Conservation (phyloP, 108 stramenopile species). For the Fragilariopsis cylindrus region DNA sequence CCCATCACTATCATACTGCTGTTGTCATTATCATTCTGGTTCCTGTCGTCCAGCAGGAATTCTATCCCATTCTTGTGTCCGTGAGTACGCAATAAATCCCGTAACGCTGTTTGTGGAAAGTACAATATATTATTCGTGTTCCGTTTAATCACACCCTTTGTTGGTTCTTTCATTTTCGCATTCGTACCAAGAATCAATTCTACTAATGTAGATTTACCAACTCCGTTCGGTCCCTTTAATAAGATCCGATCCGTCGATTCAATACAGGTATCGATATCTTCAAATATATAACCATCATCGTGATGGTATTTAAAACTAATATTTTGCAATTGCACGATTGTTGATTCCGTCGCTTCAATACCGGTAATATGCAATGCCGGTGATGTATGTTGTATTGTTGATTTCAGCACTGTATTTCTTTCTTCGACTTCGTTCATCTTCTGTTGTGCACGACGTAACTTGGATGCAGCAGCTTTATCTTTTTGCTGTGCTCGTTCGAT, state of each 20-base stretch:
- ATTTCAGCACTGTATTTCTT: slow-evolving; percentile 18
- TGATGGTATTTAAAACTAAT: slow-evolving; percentile 43
- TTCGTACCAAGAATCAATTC: slow-evolving; percentile 47
- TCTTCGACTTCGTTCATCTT: slow-evolving; percentile 39
- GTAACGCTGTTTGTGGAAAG: slow-evolving; percentile 50
- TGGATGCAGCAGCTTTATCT: slow-evolving; percentile 52
- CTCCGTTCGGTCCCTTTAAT: slow-evolving; percentile 56
- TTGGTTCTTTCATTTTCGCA: slow-evolving; percentile 21
- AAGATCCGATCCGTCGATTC: slow-evolving; percentile 48
- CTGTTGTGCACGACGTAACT: slow-evolving; percentile 40
- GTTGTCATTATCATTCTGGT: slow-evolving; percentile 32
- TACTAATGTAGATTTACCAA: slow-evolving; percentile 57
- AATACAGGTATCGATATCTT: slow-evolving; percentile 38
- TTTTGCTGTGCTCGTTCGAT: slow-evolving; percentile 50
- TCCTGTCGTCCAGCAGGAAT: slow-evolving; percentile 18
- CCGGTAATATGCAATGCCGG: slow-evolving; percentile 38
- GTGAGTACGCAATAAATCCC: slow-evolving; percentile 25
- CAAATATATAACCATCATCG: slow-evolving; percentile 27
- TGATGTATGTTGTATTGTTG: slow-evolving; percentile 28
- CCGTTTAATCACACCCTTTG: slow-evolving; percentile 26
- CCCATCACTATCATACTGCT: too few relatives aligned
- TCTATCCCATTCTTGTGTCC: slow-evolving; percentile 31
- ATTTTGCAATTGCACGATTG: slow-evolving; percentile 36
- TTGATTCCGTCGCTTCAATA: slow-evolving; percentile 7
- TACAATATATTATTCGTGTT: slow-evolving; percentile 24